Percentiles rank a stretch among this genome's conserved stretches.
Conservation (phyloP, 192 early-diverging fungal genomes). For the Helicostylum pulchrum region DNA sequence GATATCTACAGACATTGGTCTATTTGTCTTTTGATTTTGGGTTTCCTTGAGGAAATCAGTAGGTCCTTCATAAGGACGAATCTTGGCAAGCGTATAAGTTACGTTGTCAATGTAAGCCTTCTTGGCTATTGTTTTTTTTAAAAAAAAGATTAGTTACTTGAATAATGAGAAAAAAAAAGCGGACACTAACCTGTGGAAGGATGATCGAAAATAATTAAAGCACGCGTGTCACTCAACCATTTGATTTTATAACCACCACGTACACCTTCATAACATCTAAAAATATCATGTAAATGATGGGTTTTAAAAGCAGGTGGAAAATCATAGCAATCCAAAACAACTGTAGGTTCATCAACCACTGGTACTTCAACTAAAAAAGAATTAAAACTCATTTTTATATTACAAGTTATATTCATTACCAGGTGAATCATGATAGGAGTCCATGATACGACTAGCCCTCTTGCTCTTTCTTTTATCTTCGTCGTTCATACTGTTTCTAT, state of each 20-base stretch:
- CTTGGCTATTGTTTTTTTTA: conserved; percentile 42
- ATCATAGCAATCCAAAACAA: conserved; percentile 53
- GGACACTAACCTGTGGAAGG: conserved; percentile 51
- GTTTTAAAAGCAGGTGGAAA: conserved; percentile 68
- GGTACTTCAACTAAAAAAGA: conserved; percentile 24
- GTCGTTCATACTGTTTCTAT: conserved; percentile 19
- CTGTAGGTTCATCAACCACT: conserved; percentile 37
- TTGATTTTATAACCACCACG: conserved; percentile 68
- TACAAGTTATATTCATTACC: conserved; percentile 3
- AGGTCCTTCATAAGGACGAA: conserved; percentile 61
- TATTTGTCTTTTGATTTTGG: not conserved
- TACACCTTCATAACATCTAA: conserved; percentile 54
- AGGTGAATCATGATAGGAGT: conserved; percentile 25
- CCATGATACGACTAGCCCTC: conserved; percentile 26
- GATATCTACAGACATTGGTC: conserved; percentile 14
- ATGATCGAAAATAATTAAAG: conserved; percentile 69
- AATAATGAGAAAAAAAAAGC: not conserved
- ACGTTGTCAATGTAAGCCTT: conserved; percentile 58
- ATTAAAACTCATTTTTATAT: not conserved
- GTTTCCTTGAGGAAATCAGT: conserved; percentile 35
- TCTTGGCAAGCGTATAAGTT: conserved; percentile 47
- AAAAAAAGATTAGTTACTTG: not conserved
- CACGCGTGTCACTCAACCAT: conserved; percentile 71
- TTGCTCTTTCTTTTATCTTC: conserved; percentile 20
- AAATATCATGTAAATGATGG: conserved; percentile 64